Percentiles rank a stretch among this genome's conserved stretches.
These are phyloP conservation scores for Tricholoma hemisulphureum DNA, from an alignment of 768 basidiomycete species.

Conservation along the genomic window DNA sequence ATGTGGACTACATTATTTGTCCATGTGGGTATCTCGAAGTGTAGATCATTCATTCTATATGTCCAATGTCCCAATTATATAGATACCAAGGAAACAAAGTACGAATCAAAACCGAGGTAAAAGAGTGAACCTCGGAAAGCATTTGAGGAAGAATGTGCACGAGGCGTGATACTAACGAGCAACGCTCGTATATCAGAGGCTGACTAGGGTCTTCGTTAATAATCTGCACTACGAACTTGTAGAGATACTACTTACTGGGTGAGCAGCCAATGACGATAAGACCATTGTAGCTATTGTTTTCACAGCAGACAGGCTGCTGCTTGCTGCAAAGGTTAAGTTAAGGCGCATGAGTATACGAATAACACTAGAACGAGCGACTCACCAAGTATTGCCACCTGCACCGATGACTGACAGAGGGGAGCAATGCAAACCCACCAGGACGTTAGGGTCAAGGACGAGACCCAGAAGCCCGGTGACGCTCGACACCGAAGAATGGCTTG, in stretches of 20 bases:
- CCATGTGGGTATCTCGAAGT: neutral
- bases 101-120: neutral
- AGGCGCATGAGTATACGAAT: neutral
- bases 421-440: constrained; percentile 37
- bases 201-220: neutral
- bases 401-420: constrained; percentile 32
- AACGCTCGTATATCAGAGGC: constrained; percentile 8
- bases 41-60: neutral
- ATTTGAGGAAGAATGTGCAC: neutral
- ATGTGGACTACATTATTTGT: too few species aligned
- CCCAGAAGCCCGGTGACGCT: constrained; percentile 32
- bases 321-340: constrained; percentile 22
- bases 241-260: constrained; percentile 35
- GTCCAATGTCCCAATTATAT: neutral
- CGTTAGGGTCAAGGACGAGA: constrained; percentile 20
- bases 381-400: constrained; percentile 33
- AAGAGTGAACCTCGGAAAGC: neutral
- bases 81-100: neutral
- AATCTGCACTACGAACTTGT: neutral
- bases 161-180: neutral
- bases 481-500: constrained; percentile 11
- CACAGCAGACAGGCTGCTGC: constrained; percentile 46
- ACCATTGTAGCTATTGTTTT: constrained; percentile 43
- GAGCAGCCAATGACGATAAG: constrained; percentile 43
- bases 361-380: constrained; percentile 6